phyloP scores from a whole-genome alignment of 805 yeast genomes.

The Suhomyces emberorum region DNA sequence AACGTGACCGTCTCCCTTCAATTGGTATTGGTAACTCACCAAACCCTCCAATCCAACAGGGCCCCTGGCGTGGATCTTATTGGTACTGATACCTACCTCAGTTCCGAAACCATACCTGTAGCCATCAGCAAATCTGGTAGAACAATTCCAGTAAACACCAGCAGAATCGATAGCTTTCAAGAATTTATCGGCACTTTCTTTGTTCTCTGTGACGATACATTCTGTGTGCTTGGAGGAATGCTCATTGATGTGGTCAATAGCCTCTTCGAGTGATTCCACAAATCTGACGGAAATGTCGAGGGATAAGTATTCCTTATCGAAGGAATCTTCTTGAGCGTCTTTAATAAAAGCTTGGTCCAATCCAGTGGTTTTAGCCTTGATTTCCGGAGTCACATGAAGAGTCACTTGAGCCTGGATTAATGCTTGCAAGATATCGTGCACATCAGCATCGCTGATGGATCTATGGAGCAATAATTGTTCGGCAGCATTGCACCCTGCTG shows the following conservation, averaged over 20 bases:
- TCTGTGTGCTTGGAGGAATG: constrained; percentile 98
- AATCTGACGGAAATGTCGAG: constrained; percentile 75
- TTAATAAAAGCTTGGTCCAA: constrained; percentile 30
- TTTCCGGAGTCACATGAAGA: constrained; percentile 60
- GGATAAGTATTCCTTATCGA: constrained; percentile 79
- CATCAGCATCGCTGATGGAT: constrained; percentile 27
- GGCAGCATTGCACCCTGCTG: constrained; percentile 98
- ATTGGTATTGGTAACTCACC: constrained; percentile 91
- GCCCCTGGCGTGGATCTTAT: constrained; percentile 96
- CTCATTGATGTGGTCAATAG: constrained; percentile 79
- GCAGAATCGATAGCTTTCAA: constrained; percentile 87
- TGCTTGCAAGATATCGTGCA: constrained; percentile 28
- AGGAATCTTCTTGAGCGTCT: constrained; percentile 62
- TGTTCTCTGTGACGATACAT: constrained; percentile 76
- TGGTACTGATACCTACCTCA: constrained; percentile 96
- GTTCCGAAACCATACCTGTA: constrained; percentile 98
- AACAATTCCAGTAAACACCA: constrained; percentile 97
- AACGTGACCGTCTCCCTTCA: constrained; percentile 89
- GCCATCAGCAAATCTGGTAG: constrained; percentile 97
- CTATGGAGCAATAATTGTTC: constrained; percentile 76
- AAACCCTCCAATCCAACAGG: constrained; percentile 98
- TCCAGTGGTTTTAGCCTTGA: constrained; percentile 29
- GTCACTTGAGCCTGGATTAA: constrained; percentile 68
- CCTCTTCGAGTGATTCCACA: constrained; percentile 58
- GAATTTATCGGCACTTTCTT: constrained; percentile 69